Evolutionary conservation across 2,329 filamentous ascomycete species (phyloP).

Genomic region (Penicillium capsulatum): DNA sequence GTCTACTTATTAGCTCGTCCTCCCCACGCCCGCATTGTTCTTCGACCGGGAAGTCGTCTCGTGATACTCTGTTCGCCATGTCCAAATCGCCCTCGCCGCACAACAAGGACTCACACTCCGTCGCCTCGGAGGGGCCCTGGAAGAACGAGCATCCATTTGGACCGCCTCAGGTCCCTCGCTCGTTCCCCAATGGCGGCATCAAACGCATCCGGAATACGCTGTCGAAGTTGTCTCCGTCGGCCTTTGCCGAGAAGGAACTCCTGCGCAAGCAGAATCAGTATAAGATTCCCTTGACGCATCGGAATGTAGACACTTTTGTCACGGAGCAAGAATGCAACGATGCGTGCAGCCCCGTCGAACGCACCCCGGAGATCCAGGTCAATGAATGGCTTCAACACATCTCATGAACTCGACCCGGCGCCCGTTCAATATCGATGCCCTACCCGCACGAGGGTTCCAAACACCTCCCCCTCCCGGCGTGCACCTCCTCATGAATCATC

Average conservation of each 20-base stretch:
- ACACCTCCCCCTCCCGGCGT: too few relatives aligned
- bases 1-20: background rate
- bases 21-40: background rate
- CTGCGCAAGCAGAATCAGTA: slow-evolving; percentile 35
- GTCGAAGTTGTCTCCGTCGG: slow-evolving; percentile 31
- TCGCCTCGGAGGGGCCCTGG: slow-evolving; percentile 29
- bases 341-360: slow-evolving; percentile 56
- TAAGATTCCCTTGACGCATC: slow-evolving; percentile 34
- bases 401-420: too few relatives aligned
- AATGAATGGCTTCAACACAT: slow-evolving; percentile 63
- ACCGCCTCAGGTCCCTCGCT: slow-evolving; percentile 26
- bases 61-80: background rate
- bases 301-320: slow-evolving; percentile 36
- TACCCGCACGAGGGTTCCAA: too few relatives aligned
- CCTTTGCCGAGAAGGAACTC: slow-evolving; percentile 33
- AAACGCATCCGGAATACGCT: slow-evolving; percentile 35
- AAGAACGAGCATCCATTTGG: slow-evolving; percentile 32
- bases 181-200: slow-evolving; percentile 30
- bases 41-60: background rate
- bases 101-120: slow-evolving; percentile 13
- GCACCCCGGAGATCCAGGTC: slow-evolving; percentile 63
- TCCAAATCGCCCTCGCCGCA: slow-evolving; percentile 1
- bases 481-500: too few relatives aligned
- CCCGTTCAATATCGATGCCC: too few relatives aligned
- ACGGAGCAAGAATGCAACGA: slow-evolving; percentile 39